phyloP scores from a whole-genome alignment of 1,284 basidiomycete genomes.

The Bondarzewia mesenterica region DNA sequence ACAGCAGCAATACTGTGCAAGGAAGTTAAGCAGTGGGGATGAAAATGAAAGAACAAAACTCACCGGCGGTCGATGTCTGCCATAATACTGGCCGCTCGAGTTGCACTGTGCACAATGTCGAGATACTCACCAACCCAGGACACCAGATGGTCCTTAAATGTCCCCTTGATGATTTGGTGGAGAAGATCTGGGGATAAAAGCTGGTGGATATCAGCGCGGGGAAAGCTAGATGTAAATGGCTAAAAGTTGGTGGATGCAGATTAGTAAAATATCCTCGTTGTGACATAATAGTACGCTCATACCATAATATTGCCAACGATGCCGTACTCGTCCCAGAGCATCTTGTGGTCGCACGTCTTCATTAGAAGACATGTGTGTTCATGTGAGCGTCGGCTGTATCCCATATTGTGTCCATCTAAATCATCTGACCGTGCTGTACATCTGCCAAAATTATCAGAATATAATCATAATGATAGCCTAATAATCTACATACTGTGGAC shows the following conservation, averaged over 20 bases:
- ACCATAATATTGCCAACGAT: not conserved
- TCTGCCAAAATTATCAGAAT: not conserved
- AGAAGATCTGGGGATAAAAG: slow-evolving; percentile 28
- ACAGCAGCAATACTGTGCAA: slow-evolving; percentile 9
- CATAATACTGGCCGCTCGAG: slow-evolving; percentile 16
- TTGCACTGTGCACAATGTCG: slow-evolving; percentile 7
- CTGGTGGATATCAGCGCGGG: slow-evolving; percentile 26
- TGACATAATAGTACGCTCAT: too few relatives aligned
- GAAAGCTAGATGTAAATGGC: slow-evolving; percentile 29
- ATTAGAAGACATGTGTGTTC: not conserved
- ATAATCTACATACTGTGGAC: not conserved
- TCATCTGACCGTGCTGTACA: not conserved
- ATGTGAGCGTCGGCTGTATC: not conserved
- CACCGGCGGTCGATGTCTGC: slow-evolving; percentile 18
- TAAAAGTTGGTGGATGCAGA: too few relatives aligned
- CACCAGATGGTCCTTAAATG: slow-evolving; percentile 32
- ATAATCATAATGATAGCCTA: not conserved
- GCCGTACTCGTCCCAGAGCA: slow-evolving; percentile 6
- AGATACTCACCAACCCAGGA: slow-evolving; percentile 27
- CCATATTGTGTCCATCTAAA: not conserved
- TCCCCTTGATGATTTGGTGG: slow-evolving; percentile 31
- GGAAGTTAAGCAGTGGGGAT: not conserved
- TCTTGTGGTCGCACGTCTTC: not conserved
- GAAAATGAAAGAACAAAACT: not conserved
- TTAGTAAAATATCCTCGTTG: too few relatives aligned